These are phyloP conservation scores for Lantana camara DNA, from an alignment of 257 asterid genomes.

Conservation along the genomic window DNA sequence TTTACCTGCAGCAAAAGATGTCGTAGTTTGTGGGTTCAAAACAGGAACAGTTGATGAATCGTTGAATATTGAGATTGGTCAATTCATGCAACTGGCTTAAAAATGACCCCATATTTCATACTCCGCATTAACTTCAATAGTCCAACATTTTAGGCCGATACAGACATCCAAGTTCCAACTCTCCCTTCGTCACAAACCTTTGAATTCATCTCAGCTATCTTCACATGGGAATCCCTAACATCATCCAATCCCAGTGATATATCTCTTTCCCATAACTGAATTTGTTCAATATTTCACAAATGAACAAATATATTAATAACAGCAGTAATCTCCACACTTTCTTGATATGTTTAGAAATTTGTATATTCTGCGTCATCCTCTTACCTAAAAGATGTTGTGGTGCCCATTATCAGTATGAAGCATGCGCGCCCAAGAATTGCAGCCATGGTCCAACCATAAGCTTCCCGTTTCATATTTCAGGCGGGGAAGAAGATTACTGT, in stretches of 20 bases:
- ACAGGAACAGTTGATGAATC: not conserved
- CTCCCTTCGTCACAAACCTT: slow-evolving; percentile 3
- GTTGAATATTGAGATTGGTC: slow-evolving; percentile 39
- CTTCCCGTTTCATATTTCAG: slow-evolving; percentile 55
- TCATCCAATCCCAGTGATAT: no score
- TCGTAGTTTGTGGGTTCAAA: no score
- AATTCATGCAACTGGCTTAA: slow-evolving; percentile 37
- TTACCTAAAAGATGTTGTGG: slow-evolving; percentile 31
- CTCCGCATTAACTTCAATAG: slow-evolving; percentile 14
- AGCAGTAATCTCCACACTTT: not conserved
- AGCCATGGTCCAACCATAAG: slow-evolving; percentile 46
- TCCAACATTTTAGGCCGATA: slow-evolving; percentile 37
- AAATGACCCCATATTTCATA: not conserved
- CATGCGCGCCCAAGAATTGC: slow-evolving; percentile 45
- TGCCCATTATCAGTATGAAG: slow-evolving; percentile 42
- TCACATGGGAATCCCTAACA: no score
- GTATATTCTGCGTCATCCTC: slow-evolving; percentile 36
- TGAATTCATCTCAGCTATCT: slow-evolving; percentile 25
- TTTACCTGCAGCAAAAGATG: no score
- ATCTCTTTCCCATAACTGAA: not conserved
- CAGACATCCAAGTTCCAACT: slow-evolving; percentile 21
- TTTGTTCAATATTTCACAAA: slow-evolving; percentile 26
- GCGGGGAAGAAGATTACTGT: slow-evolving; percentile 45
- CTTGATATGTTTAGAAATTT: slow-evolving; percentile 24
- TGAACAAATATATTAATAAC: slow-evolving; percentile 26